Percentiles rank a stretch among this genome's conserved stretches.
Evolutionary conservation across 2,329 filamentous ascomycete genomes (phyloP).

Genomic region (Aspergillus vadensis): DNA sequence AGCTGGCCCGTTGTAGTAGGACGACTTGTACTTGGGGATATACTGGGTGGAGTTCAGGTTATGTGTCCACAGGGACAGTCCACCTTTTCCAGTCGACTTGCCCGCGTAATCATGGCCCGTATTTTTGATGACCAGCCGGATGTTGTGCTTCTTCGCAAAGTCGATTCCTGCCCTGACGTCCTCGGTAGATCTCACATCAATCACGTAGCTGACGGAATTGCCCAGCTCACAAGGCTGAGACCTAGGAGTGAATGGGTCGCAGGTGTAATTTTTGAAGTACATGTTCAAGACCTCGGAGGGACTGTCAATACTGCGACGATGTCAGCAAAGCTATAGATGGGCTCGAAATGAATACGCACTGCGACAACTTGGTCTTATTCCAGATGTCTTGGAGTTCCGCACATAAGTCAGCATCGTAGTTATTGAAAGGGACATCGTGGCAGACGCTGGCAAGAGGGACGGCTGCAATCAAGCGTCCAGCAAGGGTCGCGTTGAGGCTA

Average conservation of each 20-base stretch:
- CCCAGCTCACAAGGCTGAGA: neutral
- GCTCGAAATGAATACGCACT: too few species aligned
- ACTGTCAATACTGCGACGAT: too few species aligned
- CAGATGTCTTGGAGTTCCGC: slow-evolving; percentile 34
- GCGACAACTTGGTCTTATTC: neutral
- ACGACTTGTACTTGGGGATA: slow-evolving; percentile 37
- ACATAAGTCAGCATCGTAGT: slow-evolving; percentile 48
- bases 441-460: slow-evolving; percentile 8
- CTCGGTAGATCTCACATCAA: slow-evolving; percentile 15
- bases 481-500: slow-evolving; percentile 7
- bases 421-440: slow-evolving; percentile 36
- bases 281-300: neutral
- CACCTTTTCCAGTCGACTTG: neutral
- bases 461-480: slow-evolving; percentile 2
- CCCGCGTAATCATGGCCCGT: slow-evolving; percentile 3
- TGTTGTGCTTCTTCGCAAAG: slow-evolving; percentile 11
- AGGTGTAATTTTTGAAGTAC: neutral
- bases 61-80: slow-evolving; percentile 5
- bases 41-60: neutral
- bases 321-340: too few species aligned
- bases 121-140: neutral
- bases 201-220: slow-evolving; percentile 40
- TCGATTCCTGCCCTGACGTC: neutral
- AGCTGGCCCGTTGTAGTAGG: slow-evolving; percentile 53
- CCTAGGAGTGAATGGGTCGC: neutral